A percentile compares a stretch with the other conserved stretches of the same genome.
Conservation (phyloP, 2,329 filamentous ascomycete species). For the Incumbomyces delicatus region DNA sequence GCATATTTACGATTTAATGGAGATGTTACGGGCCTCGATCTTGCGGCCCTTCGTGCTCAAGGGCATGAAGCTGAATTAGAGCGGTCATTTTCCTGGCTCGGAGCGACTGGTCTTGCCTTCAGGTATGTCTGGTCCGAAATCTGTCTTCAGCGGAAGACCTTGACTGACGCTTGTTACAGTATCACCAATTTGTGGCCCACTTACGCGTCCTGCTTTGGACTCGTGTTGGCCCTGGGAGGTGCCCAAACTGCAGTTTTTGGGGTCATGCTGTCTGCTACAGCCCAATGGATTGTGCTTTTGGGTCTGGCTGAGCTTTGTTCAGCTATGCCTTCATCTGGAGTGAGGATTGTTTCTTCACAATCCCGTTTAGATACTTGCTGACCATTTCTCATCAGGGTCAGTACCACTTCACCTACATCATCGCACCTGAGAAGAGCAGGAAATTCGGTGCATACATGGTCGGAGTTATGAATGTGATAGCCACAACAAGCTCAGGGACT, state of each 20-base stretch:
- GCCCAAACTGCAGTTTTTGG: slow-evolving; percentile 20
- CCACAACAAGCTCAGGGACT: not conserved
- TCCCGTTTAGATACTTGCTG: not conserved
- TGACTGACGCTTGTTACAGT: too few relatives aligned
- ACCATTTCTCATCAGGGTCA: slow-evolving; percentile 18
- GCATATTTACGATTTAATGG: too few relatives aligned
- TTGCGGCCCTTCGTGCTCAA: slow-evolving; percentile 10
- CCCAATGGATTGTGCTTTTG: slow-evolving; percentile 19
- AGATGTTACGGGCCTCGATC: not conserved
- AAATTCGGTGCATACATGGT: slow-evolving; percentile 22
- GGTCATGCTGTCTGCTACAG: slow-evolving; percentile 14
- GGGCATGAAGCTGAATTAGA: slow-evolving; percentile 8
- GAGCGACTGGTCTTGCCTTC: slow-evolving; percentile 20
- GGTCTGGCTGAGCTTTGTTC: slow-evolving; percentile 16
- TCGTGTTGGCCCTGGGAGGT: slow-evolving; percentile 10
- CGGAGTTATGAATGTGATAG: slow-evolving; percentile 21
- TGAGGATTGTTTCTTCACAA: slow-evolving; percentile 1
- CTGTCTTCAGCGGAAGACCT: too few relatives aligned
- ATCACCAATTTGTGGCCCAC: too few relatives aligned
- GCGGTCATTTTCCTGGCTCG: slow-evolving; percentile 20
- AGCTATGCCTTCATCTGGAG: slow-evolving; percentile 14
- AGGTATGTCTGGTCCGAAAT: too few relatives aligned
- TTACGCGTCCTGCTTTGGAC: slow-evolving; percentile 13
- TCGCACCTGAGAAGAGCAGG: slow-evolving; percentile 18
- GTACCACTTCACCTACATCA: slow-evolving; percentile 25